These are phyloP conservation scores for Cicer chorassanicum DNA, from an alignment of 306 rosid genomes.

Conservation along the genomic window DNA sequence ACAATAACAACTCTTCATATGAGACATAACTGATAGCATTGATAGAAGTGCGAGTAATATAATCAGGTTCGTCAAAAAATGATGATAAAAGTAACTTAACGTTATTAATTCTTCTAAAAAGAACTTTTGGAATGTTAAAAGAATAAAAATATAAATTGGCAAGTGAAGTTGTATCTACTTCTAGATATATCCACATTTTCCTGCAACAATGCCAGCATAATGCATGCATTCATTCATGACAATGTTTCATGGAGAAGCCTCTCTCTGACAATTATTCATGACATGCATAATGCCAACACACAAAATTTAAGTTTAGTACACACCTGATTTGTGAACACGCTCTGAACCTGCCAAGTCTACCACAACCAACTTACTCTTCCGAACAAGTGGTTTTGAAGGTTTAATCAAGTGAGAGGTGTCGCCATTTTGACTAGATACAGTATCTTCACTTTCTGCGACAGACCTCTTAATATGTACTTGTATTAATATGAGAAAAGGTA, in stretches of 20 bases:
- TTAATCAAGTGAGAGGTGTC: slow-evolving; percentile 72
- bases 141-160: slow-evolving; percentile 6
- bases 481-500: slow-evolving; percentile 49
- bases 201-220: slow-evolving; percentile 15
- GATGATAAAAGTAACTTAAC: slow-evolving; percentile 7
- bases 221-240: slow-evolving; percentile 27
- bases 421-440: slow-evolving; percentile 64
- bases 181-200: slow-evolving; percentile 16
- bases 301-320: slow-evolving; percentile 29
- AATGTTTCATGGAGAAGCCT: slow-evolving; percentile 36
- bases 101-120: slow-evolving; percentile 15
- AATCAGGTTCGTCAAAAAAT: neutral
- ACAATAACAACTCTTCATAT: slow-evolving; percentile 4
- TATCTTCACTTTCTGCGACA: slow-evolving; percentile 68
- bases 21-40: slow-evolving; percentile 8
- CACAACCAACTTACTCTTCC: slow-evolving; percentile 91
- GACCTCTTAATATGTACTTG: slow-evolving; percentile 92
- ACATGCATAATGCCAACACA: slow-evolving; percentile 22
- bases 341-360: slow-evolving; percentile 99
- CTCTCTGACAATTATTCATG: slow-evolving; percentile 24
- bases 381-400: slow-evolving; percentile 79
- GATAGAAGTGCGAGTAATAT: slow-evolving; percentile 28
- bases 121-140: neutral
- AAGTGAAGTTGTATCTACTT: slow-evolving; percentile 1
- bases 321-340: slow-evolving; percentile 96